These are phyloP conservation scores for Solanum bulbocastanum DNA, from an alignment of 257 asterid genomes.

Conservation along the genomic window DNA sequence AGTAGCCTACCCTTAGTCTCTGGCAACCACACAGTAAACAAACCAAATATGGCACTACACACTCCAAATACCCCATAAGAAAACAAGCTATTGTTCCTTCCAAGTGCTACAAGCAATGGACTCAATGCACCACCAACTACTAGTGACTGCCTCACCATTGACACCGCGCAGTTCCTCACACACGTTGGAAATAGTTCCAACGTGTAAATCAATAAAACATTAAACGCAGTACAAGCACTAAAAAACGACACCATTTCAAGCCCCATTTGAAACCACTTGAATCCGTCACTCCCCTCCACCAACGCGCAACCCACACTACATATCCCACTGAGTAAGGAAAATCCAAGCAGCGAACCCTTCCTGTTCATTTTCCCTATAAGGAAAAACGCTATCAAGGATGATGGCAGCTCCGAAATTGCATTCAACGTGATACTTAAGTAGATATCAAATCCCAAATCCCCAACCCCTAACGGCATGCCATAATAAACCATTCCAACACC, in stretches of 20 bases:
- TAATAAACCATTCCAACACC: conserved; percentile 56
- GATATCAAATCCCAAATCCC: conserved; percentile 25
- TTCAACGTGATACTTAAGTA: conserved; percentile 55
- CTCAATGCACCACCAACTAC: conserved; percentile 43
- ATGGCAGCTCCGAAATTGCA: conserved; percentile 53
- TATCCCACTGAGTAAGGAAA: conserved; percentile 35
- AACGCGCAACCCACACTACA: conserved; percentile 41
- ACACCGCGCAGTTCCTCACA: conserved; percentile 62
- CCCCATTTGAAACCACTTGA: conserved; percentile 21
- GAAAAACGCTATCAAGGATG: conserved; percentile 23
- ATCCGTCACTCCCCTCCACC: not conserved
- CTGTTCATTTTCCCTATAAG: conserved; percentile 34
- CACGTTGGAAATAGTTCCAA: conserved; percentile 71
- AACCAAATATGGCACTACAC: conserved; percentile 15
- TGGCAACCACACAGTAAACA: conserved; percentile 41
- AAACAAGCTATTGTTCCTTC: conserved; percentile 24
- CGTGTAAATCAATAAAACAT: conserved; percentile 34
- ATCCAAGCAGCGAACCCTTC: conserved; percentile 16
- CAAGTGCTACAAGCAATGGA: conserved; percentile 47
- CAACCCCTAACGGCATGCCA: conserved; percentile 71
- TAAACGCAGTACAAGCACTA: conserved; percentile 40
- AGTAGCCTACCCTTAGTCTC: conserved; percentile 45
- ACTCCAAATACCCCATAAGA: conserved; percentile 59
- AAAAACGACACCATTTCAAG: conserved; percentile 49
- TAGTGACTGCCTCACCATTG: conserved; percentile 63